phyloP scores from a whole-genome alignment of 345 rosid genomes.

The Nasturtium officinale region DNA sequence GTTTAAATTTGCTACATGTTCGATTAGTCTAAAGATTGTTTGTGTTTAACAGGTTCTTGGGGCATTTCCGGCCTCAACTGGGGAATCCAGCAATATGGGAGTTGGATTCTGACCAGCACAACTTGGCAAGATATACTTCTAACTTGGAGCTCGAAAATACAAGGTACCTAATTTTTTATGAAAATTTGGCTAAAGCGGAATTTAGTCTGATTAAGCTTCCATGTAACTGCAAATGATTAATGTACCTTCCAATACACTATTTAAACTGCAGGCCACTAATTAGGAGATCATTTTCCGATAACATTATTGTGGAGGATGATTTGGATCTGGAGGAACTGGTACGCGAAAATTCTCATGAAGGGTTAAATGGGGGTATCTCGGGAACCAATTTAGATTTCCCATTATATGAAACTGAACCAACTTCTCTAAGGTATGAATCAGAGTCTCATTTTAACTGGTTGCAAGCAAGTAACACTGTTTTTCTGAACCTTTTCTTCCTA shows the following conservation, averaged over 20 bases:
- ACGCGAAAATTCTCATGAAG: slow-evolving; percentile 30
- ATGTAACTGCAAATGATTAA: slow-evolving; percentile 7
- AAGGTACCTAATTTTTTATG: slow-evolving; percentile 27
- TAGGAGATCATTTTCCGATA: slow-evolving; percentile 42
- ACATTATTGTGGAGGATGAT: slow-evolving; percentile 26
- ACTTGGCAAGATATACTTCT: slow-evolving; percentile 34
- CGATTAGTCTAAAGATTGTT: not conserved
- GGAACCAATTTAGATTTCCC: slow-evolving; percentile 32
- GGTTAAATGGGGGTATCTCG: slow-evolving; percentile 31
- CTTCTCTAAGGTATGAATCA: slow-evolving; percentile 32
- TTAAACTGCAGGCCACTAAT: slow-evolving; percentile 37
- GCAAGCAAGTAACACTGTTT: not conserved
- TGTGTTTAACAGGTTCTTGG: slow-evolving; percentile 40
- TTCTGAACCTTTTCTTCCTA: slow-evolving; percentile 4
- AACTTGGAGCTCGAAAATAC: slow-evolving; percentile 37
- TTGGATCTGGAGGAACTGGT: slow-evolving; percentile 37
- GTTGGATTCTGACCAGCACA: slow-evolving; percentile 40
- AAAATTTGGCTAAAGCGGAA: slow-evolving; percentile 6
- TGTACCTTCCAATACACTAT: slow-evolving; percentile 11
- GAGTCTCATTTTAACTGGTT: slow-evolving; percentile 3
- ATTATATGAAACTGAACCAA: slow-evolving; percentile 37
- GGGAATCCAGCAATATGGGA: slow-evolving; percentile 41
- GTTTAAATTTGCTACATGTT: not conserved
- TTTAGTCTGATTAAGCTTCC: not conserved
- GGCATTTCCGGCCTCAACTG: slow-evolving; percentile 39